phyloP scores from a whole-genome alignment of 2,329 filamentous ascomycete species.

The Xylaria sp. region DNA sequence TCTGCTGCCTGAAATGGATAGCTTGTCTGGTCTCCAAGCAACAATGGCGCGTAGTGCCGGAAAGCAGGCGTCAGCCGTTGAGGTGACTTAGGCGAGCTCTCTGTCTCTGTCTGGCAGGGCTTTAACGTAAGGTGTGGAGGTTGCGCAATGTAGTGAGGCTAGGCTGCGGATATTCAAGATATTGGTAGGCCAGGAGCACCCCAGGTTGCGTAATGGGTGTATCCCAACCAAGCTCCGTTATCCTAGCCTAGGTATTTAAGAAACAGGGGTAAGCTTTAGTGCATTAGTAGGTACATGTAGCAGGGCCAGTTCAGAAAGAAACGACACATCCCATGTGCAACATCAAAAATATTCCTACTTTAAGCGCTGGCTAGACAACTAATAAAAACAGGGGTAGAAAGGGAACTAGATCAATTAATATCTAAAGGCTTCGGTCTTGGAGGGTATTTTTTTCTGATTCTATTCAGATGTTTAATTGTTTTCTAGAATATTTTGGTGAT shows the following conservation, averaged over 20 bases:
- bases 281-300: not conserved
- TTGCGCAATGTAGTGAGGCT: constrained; percentile 37
- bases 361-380: too few relatives aligned
- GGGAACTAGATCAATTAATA: too few relatives aligned
- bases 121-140: constrained; percentile 32
- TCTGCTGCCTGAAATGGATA: constrained; percentile 24
- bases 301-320: too few relatives aligned
- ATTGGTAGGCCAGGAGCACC: constrained; percentile 17
- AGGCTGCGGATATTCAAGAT: constrained; percentile 18
- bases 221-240: not conserved
- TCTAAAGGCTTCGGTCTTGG: too few relatives aligned
- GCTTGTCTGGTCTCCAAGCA: not conserved
- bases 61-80: constrained; percentile 32
- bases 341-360: too few relatives aligned
- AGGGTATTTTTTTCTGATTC: too few relatives aligned
- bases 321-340: too few relatives aligned
- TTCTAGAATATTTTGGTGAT: too few relatives aligned
- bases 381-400: too few relatives aligned
- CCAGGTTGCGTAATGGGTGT: constrained; percentile 28
- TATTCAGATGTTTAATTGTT: too few relatives aligned
- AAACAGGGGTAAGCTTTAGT: not conserved
- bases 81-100: constrained; percentile 16
- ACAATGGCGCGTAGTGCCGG: constrained; percentile 23
- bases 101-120: constrained; percentile 16
- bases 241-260: too few relatives aligned